Evolutionary conservation across 441 rosid genomes (phyloP).

Genomic region (Gossypium aridum): DNA sequence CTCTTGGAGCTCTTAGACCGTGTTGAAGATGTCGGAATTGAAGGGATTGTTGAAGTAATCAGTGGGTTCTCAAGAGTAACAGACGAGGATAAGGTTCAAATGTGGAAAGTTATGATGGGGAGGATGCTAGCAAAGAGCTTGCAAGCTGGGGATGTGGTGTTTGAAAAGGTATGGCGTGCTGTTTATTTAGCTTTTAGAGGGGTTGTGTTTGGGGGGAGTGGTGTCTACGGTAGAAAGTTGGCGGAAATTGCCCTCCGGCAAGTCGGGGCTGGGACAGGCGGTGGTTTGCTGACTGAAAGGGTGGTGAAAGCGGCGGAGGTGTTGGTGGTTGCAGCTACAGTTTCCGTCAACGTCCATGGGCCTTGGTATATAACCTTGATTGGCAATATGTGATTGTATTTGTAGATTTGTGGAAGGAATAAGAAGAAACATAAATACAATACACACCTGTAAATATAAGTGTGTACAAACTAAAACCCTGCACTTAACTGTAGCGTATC

Average conservation of each 20-base stretch:
- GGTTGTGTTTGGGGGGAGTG: slow-evolving; percentile 61
- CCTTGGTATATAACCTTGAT: slow-evolving; percentile 59
- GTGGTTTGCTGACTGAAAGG: slow-evolving; percentile 36
- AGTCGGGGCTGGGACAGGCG: slow-evolving; percentile 54
- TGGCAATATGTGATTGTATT: slow-evolving; percentile 14
- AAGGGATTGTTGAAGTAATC: slow-evolving; percentile 47
- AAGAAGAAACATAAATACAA: background rate
- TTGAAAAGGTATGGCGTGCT: slow-evolving; percentile 65
- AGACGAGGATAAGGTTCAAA: slow-evolving; percentile 27
- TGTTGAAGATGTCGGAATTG: slow-evolving; percentile 48
- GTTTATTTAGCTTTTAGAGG: slow-evolving; percentile 68
- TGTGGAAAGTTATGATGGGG: slow-evolving; percentile 57
- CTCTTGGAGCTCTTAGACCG: slow-evolving; percentile 47
- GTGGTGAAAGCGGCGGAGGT: slow-evolving; percentile 59
- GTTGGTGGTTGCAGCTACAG: slow-evolving; percentile 56
- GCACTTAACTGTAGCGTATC: background rate
- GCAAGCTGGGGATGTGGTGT: slow-evolving; percentile 74
- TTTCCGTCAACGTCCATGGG: slow-evolving; percentile 57
- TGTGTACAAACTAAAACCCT: background rate
- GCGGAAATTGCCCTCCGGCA: slow-evolving; percentile 57
- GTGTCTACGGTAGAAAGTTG: slow-evolving; percentile 44
- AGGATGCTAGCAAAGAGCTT: slow-evolving; percentile 72
- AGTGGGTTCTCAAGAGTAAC: slow-evolving; percentile 28
- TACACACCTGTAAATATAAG: slow-evolving; percentile 12
- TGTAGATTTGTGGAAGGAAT: slow-evolving; percentile 6